Conservation (phyloP, 1,284 basidiomycete genomes). For the Cryptococcus sp. region DNA sequence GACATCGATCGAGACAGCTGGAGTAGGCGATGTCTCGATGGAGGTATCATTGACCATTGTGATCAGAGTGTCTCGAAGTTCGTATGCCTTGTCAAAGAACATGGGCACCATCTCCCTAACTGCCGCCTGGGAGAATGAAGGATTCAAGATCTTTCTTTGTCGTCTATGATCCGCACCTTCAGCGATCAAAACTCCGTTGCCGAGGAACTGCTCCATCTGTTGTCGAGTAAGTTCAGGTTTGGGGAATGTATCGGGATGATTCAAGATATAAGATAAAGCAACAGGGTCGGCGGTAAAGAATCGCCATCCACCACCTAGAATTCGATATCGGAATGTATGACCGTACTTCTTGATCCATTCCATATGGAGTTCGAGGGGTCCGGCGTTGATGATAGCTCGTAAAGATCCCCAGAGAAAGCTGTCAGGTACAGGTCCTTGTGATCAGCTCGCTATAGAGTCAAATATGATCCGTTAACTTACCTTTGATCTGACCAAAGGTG, state of each 20-base stretch:
- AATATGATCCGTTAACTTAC: not conserved
- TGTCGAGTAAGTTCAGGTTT: constrained; percentile 62
- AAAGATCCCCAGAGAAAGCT: constrained; percentile 18
- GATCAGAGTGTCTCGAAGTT: constrained; percentile 49
- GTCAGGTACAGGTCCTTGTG: constrained; percentile 15
- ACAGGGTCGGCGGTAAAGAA: constrained; percentile 60
- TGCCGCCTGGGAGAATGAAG: constrained; percentile 40
- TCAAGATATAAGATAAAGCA: constrained; percentile 60
- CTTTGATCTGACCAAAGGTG: not conserved
- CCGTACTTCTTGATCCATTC: constrained; percentile 23
- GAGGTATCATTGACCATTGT: constrained; percentile 8
- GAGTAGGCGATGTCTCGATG: constrained; percentile 9
- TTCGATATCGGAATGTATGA: constrained; percentile 16
- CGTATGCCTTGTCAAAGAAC: constrained; percentile 59
- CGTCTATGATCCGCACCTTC: constrained; percentile 54
- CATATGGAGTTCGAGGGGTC: constrained; percentile 12
- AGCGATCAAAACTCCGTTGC: constrained; percentile 40
- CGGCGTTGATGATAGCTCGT: constrained; percentile 10
- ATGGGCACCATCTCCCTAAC: constrained; percentile 49
- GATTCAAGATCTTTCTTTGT: constrained; percentile 51
- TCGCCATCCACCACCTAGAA: constrained; percentile 30
- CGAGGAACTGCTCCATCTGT: constrained; percentile 50
- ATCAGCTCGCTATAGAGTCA: not conserved
- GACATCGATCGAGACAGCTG: constrained; percentile 14
- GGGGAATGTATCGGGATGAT: constrained; percentile 59